Conservation (phyloP, 169 alveolate genomes). For the Cryptosporidium meleagridis region DNA sequence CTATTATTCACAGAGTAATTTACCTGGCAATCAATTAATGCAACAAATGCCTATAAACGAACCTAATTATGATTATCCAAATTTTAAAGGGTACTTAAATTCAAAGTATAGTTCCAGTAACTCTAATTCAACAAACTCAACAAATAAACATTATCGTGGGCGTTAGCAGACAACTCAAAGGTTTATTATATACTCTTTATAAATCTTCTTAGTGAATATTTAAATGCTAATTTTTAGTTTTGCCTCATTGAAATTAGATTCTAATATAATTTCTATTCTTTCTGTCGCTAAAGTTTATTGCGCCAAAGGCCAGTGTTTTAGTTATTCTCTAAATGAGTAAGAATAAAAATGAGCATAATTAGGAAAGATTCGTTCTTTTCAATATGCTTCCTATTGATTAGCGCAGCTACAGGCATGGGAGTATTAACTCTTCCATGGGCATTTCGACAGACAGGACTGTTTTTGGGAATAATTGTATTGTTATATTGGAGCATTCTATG, state of each 20-base stretch:
- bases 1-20: not conserved
- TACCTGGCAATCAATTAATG: not conserved
- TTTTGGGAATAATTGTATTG: slow-evolving; percentile 29
- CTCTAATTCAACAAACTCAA: not conserved
- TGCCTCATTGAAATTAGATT: not conserved
- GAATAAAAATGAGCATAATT: not conserved
- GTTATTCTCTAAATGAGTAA: not conserved
- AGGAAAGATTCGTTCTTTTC: slow-evolving; percentile 46
- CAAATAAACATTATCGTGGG: slow-evolving; percentile 19
- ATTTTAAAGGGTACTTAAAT: not conserved
- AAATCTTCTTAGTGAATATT: not conserved
- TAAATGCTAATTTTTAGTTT: not conserved
- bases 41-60: not conserved
- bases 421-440: slow-evolving; percentile 68
- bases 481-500: slow-evolving; percentile 58
- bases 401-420: slow-evolving; percentile 76
- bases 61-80: not conserved
- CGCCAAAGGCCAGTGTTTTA: not conserved
- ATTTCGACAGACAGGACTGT: slow-evolving; percentile 49
- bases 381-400: slow-evolving; percentile 50
- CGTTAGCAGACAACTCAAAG: not conserved
- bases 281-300: not conserved
- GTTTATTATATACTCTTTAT: not conserved
- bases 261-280: not conserved
- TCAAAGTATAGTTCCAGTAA: slow-evolving; percentile 10